phyloP scores from a whole-genome alignment of 257 asterid genomes.

The Mentha longifolia region DNA sequence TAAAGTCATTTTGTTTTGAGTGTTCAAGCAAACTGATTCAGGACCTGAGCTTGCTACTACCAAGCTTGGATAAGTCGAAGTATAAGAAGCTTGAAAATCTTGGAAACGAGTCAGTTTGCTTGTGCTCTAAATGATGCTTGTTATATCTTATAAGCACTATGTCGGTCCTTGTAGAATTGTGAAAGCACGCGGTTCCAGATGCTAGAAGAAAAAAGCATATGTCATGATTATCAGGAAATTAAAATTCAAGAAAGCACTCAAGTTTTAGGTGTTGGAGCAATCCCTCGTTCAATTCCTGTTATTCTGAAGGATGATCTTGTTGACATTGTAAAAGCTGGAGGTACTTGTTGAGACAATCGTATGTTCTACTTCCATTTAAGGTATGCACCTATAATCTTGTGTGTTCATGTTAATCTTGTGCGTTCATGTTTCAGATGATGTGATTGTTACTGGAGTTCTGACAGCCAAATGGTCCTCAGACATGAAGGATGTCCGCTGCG shows the following conservation, averaged over 20 bases:
- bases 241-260: slow-evolving; percentile 97
- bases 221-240: slow-evolving; percentile 98
- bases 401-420: slow-evolving; percentile 26
- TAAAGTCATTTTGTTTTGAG: neutral
- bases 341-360: slow-evolving; percentile 43
- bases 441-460: slow-evolving; percentile 87
- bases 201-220: slow-evolving; percentile 74
- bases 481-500: slow-evolving; percentile 88
- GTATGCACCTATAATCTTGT: slow-evolving; percentile 20
- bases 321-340: slow-evolving; percentile 98
- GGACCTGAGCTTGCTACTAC: slow-evolving; percentile 21
- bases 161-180: slow-evolving; percentile 55
- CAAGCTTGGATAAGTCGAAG: slow-evolving; percentile 5
- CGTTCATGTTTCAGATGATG: slow-evolving; percentile 67
- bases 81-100: slow-evolving; percentile 3
- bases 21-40: slow-evolving; percentile 10
- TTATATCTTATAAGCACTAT: slow-evolving; percentile 15
- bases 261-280: slow-evolving; percentile 95
- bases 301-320: slow-evolving; percentile 96
- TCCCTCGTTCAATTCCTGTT: slow-evolving; percentile 94
- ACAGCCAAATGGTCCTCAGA: slow-evolving; percentile 92
- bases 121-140: slow-evolving; percentile 28
- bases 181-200: slow-evolving; percentile 85
- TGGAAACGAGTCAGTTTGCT: slow-evolving; percentile 3
- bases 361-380: slow-evolving; percentile 8